These are phyloP conservation scores for Umbelopsis ramanniana DNA, from an alignment of 192 early-diverging fungal genomes.

Conservation along the genomic window DNA sequence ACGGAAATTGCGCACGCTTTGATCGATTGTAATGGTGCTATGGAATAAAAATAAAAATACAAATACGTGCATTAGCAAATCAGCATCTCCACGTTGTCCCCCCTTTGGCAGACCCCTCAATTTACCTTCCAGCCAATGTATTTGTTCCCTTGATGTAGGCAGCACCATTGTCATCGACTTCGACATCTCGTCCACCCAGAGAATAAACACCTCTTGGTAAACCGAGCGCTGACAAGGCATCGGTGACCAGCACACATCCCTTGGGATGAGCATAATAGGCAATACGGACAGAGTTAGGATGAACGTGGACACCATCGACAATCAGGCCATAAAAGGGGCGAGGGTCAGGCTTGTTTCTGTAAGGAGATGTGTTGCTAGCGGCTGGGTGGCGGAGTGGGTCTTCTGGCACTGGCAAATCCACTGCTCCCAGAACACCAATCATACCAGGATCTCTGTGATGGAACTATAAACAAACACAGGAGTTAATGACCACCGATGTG, in stretches of 20 bases:
- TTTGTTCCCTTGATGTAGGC: slow-evolving; percentile 78
- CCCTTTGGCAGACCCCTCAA: neutral
- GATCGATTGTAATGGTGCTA: slow-evolving; percentile 66
- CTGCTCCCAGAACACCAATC: slow-evolving; percentile 74
- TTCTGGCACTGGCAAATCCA: slow-evolving; percentile 38
- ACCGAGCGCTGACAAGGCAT: slow-evolving; percentile 80
- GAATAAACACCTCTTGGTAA: slow-evolving; percentile 72
- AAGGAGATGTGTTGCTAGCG: slow-evolving; percentile 34
- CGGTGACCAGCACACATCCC: slow-evolving; percentile 80
- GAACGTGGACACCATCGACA: slow-evolving; percentile 83
- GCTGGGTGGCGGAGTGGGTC: slow-evolving; percentile 25
- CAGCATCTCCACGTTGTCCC: neutral
- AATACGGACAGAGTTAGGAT: slow-evolving; percentile 80
- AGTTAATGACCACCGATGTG: too few relatives aligned
- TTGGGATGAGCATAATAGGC: slow-evolving; percentile 81
- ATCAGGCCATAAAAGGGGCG: slow-evolving; percentile 86
- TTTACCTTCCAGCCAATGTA: slow-evolving; percentile 68
- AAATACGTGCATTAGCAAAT: neutral
- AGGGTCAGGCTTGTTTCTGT: slow-evolving; percentile 42
- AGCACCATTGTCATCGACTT: slow-evolving; percentile 43
- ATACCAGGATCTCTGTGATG: slow-evolving; percentile 88
- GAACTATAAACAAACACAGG: slow-evolving; percentile 48
- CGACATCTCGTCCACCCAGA: slow-evolving; percentile 45
- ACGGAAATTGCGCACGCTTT: slow-evolving; percentile 79
- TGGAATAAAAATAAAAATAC: neutral